A percentile compares a stretch with the other conserved stretches of the same genome.
These are phyloP conservation scores for Pachysandra terminalis DNA, from an alignment of 164 flowering plant species.

Conservation along the genomic window DNA sequence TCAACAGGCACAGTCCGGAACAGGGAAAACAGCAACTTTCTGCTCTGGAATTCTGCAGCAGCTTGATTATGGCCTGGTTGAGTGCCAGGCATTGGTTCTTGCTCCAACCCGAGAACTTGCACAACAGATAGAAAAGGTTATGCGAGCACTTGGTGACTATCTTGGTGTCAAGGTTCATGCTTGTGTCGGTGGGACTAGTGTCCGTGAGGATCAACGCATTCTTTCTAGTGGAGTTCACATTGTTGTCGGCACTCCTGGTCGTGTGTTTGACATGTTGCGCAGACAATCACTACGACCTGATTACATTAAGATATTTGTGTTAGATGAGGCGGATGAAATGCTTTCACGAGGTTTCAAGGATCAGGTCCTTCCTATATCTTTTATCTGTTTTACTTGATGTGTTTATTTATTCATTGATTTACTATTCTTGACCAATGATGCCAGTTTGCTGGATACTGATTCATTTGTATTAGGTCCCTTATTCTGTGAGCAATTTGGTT, in stretches of 20 bases:
- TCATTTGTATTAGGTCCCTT: too few relatives aligned
- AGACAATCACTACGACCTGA: slow-evolving; percentile 20
- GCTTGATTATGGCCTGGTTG: slow-evolving; percentile 44
- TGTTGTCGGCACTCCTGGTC: slow-evolving; percentile 24
- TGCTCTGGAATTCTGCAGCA: slow-evolving; percentile 65
- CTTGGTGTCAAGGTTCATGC: slow-evolving; percentile 70
- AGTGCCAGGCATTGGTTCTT: slow-evolving; percentile 64
- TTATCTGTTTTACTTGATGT: too few relatives aligned
- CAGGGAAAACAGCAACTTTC: slow-evolving; percentile 73
- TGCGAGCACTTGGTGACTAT: slow-evolving; percentile 73
- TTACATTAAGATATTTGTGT: slow-evolving; percentile 21
- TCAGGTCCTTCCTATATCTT: slow-evolving; percentile 7
- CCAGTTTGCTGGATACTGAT: too few relatives aligned
- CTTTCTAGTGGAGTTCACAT: slow-evolving; percentile 23
- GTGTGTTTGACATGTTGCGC: slow-evolving; percentile 21
- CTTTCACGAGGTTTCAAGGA: slow-evolving; percentile 24
- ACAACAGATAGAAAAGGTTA: slow-evolving; percentile 73
- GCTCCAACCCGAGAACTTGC: slow-evolving; percentile 78
- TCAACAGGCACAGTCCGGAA: slow-evolving; percentile 74
- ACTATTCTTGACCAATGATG: too few relatives aligned
- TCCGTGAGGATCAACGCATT: slow-evolving; percentile 19
- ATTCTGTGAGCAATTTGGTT: too few relatives aligned
- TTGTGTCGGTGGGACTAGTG: slow-evolving; percentile 26
- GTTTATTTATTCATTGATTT: too few relatives aligned
- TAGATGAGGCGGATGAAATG: slow-evolving; percentile 27